Evolutionary conservation across 441 rosid species (phyloP).

Genomic region (Populus tomentosa): DNA sequence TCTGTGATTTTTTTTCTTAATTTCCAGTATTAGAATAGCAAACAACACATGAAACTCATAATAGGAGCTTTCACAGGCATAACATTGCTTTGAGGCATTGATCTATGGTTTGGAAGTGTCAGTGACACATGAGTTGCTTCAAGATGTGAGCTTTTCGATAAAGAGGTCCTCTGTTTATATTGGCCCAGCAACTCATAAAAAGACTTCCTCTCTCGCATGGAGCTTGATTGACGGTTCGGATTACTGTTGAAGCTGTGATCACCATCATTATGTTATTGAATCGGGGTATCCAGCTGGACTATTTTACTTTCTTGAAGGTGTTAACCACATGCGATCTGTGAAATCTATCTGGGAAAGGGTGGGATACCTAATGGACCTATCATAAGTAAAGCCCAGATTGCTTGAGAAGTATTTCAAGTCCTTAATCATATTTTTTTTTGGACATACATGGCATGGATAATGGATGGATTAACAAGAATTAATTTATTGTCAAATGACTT

Average conservation of each 20-base stretch:
- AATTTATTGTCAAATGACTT: neutral
- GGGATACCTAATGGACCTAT: neutral
- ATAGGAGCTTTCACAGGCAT: neutral
- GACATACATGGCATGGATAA: neutral
- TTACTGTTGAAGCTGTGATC: conserved; percentile 1
- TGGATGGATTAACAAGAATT: too few species aligned
- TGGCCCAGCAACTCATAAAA: neutral
- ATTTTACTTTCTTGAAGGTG: neutral
- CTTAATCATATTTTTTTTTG: conserved; percentile 12
- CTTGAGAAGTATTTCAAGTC: neutral
- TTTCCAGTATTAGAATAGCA: neutral
- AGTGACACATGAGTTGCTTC: neutral
- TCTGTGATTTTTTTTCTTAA: neutral
- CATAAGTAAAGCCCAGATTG: neutral
- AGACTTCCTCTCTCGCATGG: neutral
- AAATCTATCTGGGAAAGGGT: neutral
- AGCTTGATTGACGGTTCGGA: neutral
- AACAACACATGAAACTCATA: neutral
- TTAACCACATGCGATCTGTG: conserved; percentile 1
- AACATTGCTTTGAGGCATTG: neutral
- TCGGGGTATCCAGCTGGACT: neutral
- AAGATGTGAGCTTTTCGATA: neutral
- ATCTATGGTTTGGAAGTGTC: neutral
- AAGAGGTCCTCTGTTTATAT: neutral
- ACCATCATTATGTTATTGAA: conserved; percentile 15